phyloP scores from a whole-genome alignment of 2,329 filamentous ascomycete genomes.

The Plectosphaerella sp. region DNA sequence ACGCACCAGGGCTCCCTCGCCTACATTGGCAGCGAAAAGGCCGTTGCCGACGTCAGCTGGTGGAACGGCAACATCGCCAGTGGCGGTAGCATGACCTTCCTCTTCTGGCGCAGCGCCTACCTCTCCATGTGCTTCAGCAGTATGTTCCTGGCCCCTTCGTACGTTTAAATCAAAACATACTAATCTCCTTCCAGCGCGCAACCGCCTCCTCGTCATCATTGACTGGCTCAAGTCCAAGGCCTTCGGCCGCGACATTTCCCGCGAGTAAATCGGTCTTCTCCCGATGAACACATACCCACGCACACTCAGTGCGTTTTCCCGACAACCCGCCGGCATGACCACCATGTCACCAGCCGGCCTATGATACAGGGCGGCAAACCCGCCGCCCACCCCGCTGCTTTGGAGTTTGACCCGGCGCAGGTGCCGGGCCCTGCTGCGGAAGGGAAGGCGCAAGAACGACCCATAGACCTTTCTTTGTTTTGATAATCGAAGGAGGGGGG shows the following conservation, averaged over 20 bases:
- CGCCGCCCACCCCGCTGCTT: too few relatives aligned
- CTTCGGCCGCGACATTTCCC: constrained; percentile 91
- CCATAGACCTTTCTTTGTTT: too few relatives aligned
- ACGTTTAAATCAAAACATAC: too few relatives aligned
- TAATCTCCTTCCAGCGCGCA: constrained; percentile 61
- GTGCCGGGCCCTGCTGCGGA: too few relatives aligned
- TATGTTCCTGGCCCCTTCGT: constrained; percentile 51
- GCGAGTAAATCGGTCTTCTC: constrained; percentile 54
- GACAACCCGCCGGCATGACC: too few relatives aligned
- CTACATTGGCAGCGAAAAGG: constrained; percentile 97
- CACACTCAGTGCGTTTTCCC: too few relatives aligned
- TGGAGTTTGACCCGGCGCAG: too few relatives aligned
- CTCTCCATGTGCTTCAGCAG: constrained; percentile 99
- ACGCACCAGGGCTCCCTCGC: constrained; percentile 94
- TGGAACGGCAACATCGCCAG: constrained; percentile 94
- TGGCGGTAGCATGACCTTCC: constrained; percentile 89
- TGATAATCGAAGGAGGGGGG: too few relatives aligned
- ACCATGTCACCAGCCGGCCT: too few relatives aligned
- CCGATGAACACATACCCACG: background rate
- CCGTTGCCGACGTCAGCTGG: constrained; percentile 96
- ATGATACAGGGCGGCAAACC: too few relatives aligned
- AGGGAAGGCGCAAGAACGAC: too few relatives aligned
- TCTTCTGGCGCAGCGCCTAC: constrained; percentile 98
- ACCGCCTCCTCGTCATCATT: constrained; percentile 85
- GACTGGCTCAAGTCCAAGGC: constrained; percentile 98